Evolutionary conservation across 2,329 filamentous ascomycete species (phyloP).

Genomic region (Paracoccidioides brasiliensis): DNA sequence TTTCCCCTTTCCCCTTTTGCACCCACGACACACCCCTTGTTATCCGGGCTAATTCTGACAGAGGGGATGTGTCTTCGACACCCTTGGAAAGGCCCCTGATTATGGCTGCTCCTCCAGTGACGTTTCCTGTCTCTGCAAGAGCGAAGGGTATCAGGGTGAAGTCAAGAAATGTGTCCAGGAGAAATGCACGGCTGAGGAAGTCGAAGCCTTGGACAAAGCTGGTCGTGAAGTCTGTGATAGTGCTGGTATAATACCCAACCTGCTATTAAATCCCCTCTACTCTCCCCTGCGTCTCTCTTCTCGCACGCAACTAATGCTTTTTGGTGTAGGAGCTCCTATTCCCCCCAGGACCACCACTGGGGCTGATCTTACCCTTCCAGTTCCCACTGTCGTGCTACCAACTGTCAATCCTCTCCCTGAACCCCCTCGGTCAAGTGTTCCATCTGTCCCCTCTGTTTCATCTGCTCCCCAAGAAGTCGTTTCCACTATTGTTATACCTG

Average conservation of each 20-base stretch:
- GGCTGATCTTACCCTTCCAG: background rate
- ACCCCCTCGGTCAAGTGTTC: background rate
- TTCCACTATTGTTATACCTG: too few relatives aligned
- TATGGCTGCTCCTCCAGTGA: slow-evolving; percentile 5
- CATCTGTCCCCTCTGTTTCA: background rate
- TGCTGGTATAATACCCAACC: slow-evolving; percentile 1
- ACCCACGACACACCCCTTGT: background rate
- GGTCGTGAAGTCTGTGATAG: slow-evolving; percentile 6
- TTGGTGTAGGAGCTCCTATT: background rate
- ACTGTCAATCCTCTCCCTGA: background rate
- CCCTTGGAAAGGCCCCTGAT: slow-evolving; percentile 1
- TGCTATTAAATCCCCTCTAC: background rate
- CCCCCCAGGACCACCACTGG: background rate
- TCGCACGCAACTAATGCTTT: background rate
- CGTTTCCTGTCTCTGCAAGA: slow-evolving; percentile 7
- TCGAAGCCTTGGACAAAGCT: slow-evolving; percentile 3
- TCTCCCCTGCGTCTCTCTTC: background rate
- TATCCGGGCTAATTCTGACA: background rate
- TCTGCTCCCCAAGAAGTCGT: too few relatives aligned
- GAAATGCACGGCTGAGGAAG: slow-evolving; percentile 5
- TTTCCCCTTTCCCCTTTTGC: background rate
- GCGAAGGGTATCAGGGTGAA: slow-evolving; percentile 4
- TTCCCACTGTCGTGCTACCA: background rate
- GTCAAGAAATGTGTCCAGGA: slow-evolving; percentile 4
- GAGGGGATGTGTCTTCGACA: slow-evolving; percentile 6